Percentiles rank a stretch among this genome's conserved stretches.
These are phyloP conservation scores for Podaxis sp. DNA, from an alignment of 768 basidiomycete genomes.

Conservation along the genomic window DNA sequence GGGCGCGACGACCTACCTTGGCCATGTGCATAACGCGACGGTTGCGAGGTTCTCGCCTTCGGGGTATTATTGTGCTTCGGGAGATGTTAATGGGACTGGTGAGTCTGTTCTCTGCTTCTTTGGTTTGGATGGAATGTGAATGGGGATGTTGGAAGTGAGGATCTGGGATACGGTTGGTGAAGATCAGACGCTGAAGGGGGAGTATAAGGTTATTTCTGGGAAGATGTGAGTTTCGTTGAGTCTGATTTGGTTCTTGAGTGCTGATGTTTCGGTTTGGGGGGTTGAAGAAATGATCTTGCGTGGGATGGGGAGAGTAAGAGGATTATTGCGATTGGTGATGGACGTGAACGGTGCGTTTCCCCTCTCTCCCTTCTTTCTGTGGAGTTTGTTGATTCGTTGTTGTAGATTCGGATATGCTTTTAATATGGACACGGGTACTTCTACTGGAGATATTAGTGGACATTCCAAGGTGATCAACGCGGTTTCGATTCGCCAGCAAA, in stretches of 20 bases:
- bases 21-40: conserved; percentile 82
- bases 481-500: conserved; percentile 81
- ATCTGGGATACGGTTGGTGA: conserved; percentile 93
- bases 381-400: neutral
- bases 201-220: conserved; percentile 74
- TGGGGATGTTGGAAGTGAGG: conserved; percentile 49
- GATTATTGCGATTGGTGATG: conserved; percentile 93
- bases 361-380: neutral
- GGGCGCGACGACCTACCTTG: conserved; percentile 70
- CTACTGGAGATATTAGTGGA: conserved; percentile 85
- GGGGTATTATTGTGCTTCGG: conserved; percentile 95
- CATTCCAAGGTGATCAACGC: conserved; percentile 91
- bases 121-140: neutral
- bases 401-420: conserved; percentile 80
- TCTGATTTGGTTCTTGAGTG: neutral
- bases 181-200: conserved; percentile 79
- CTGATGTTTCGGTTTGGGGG: neutral
- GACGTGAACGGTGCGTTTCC: conserved; percentile 72
- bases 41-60: conserved; percentile 92
- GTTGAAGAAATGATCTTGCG: conserved; percentile 79
- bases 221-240: conserved; percentile 54
- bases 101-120: conserved; percentile 18
- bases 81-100: conserved; percentile 82
- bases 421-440: conserved; percentile 80
- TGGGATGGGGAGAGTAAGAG: conserved; percentile 98